Evolutionary conservation across 768 basidiomycete species (phyloP).

Genomic region (Psilocybe cyanescens): DNA sequence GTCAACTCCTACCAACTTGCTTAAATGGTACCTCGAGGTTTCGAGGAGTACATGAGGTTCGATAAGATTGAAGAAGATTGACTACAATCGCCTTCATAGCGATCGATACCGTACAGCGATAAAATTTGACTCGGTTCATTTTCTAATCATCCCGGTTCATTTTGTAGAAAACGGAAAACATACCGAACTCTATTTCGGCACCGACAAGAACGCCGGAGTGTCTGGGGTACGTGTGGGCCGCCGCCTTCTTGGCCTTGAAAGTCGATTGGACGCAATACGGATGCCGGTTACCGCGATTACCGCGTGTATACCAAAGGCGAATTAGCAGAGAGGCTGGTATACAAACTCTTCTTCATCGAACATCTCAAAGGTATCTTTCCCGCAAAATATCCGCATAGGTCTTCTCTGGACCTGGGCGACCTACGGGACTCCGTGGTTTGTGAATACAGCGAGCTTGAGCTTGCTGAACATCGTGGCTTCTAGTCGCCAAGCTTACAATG

Average conservation of each 20-base stretch:
- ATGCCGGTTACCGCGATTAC: conserved; percentile 5
- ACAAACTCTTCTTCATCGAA: conserved; percentile 7
- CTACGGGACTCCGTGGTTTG: background rate
- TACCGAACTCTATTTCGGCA: background rate
- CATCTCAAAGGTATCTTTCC: background rate
- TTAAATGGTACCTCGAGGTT: background rate
- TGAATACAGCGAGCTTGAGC: background rate
- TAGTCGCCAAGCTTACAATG: background rate
- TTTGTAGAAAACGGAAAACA: background rate
- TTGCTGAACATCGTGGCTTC: background rate
- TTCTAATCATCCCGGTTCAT: background rate
- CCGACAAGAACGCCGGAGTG: conserved; percentile 7
- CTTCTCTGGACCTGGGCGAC: background rate
- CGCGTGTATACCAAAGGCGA: conserved; percentile 5
- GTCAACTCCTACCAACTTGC: background rate
- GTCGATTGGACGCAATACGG: background rate
- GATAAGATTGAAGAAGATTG: background rate
- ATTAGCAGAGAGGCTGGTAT: background rate
- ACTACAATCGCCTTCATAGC: too few relatives aligned
- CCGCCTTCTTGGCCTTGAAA: background rate
- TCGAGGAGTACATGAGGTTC: background rate
- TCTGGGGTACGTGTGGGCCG: conserved; percentile 6
- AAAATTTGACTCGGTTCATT: too few relatives aligned
- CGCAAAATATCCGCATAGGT: conserved; percentile 2
- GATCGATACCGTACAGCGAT: background rate